Conservation (phyloP, 306 rosid species). For the Comarum palustre region DNA sequence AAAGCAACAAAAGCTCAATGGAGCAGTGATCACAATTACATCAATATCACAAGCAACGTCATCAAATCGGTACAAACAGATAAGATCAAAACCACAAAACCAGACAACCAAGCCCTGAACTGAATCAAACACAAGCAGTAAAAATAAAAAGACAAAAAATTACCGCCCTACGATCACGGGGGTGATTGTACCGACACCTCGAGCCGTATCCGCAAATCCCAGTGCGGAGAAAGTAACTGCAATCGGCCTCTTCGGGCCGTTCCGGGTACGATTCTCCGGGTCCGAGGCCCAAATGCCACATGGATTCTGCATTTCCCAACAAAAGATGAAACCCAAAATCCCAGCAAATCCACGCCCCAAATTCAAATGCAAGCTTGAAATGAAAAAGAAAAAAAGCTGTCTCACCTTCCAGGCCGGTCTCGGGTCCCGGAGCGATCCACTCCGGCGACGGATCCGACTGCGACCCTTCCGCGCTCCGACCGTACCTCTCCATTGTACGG, state of each 20-base stretch:
- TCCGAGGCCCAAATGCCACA: conserved; percentile 58
- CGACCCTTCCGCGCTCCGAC: conserved; percentile 61
- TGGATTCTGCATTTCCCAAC: conserved; percentile 55
- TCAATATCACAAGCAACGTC: conserved; percentile 16
- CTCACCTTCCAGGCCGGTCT: conserved; percentile 59
- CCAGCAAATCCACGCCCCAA: conserved; percentile 33
- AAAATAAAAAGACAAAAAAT: conserved; percentile 22
- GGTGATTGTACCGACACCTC: conserved; percentile 96
- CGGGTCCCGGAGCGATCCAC: conserved; percentile 56
- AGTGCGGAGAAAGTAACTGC: conserved; percentile 75
- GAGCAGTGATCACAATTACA: conserved; percentile 16
- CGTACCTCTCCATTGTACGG: conserved; percentile 93
- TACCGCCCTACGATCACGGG: conserved; percentile 83
- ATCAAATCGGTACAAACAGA: conserved; percentile 18
- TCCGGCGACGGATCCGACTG: conserved; percentile 89
- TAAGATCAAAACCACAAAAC: conserved; percentile 40
- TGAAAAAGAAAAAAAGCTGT: not conserved
- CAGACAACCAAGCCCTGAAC: conserved; percentile 24
- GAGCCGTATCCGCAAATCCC: conserved; percentile 92
- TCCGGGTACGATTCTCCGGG: conserved; percentile 83
- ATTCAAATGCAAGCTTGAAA: conserved; percentile 32
- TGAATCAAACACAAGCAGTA: not conserved
- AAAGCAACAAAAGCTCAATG: not conserved
- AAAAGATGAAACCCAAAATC: conserved; percentile 2
- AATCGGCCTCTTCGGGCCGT: conserved; percentile 83